These are phyloP conservation scores for Penicillium palitans DNA, from an alignment of 2,329 filamentous ascomycete species.

Conservation along the genomic window DNA sequence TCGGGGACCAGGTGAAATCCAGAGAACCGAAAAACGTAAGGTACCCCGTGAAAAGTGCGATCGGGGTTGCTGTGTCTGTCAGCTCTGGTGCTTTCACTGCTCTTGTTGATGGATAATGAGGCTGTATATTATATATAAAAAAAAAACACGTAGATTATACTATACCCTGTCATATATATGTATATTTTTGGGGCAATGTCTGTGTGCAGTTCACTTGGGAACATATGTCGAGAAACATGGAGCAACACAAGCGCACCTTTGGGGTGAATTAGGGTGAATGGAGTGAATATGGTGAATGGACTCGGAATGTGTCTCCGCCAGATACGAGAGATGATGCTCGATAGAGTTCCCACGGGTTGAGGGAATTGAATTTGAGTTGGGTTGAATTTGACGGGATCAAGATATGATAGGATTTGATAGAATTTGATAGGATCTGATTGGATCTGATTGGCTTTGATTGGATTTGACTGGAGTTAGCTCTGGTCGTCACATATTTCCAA, in stretches of 20 bases:
- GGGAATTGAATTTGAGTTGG: background rate
- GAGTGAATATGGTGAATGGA: background rate
- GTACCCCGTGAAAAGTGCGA: background rate
- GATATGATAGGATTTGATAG: background rate
- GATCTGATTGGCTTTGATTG: no score
- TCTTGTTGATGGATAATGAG: background rate
- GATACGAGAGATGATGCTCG: background rate
- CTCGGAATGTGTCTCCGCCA: slow-evolving; percentile 7
- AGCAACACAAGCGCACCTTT: background rate
- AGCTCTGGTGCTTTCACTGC: slow-evolving; percentile 1
- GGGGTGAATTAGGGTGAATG: background rate
- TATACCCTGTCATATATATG: background rate
- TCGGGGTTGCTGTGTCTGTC: background rate
- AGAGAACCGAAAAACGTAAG: background rate
- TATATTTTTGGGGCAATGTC: background rate
- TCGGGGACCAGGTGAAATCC: slow-evolving; percentile 6
- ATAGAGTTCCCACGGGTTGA: slow-evolving; percentile 4
- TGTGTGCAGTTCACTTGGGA: background rate
- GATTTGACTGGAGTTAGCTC: no score
- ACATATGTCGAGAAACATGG: background rate
- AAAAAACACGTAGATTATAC: background rate
- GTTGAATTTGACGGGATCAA: no score
- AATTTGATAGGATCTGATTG: background rate
- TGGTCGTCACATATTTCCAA: slow-evolving; percentile 4
- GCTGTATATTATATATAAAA: background rate